Percentiles rank a stretch among this genome's conserved stretches.
phyloP scores from a whole-genome alignment of 179 eudicot genomes.

The Actinidia arguta region DNA sequence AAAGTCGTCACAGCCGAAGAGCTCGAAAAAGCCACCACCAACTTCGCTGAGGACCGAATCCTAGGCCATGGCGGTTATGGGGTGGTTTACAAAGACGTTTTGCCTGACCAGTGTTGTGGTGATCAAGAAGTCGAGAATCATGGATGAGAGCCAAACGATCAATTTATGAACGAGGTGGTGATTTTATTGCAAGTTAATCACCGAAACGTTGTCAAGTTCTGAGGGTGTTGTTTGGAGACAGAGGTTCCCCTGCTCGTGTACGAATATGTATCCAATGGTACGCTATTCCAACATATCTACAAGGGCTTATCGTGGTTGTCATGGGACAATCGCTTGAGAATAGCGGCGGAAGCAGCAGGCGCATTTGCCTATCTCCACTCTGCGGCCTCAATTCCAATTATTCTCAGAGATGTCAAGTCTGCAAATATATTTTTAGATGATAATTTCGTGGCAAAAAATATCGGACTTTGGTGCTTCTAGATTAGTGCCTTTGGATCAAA shows the following conservation, averaged over 20 bases:
- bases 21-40: constrained; percentile 40
- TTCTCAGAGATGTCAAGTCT: constrained; percentile 55
- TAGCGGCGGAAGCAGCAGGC: constrained; percentile 31
- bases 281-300: constrained; percentile 15
- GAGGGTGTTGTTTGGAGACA: constrained; percentile 22
- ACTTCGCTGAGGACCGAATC: constrained; percentile 38
- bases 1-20: constrained; percentile 35
- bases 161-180: constrained; percentile 25
- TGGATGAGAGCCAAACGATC: constrained; percentile 22
- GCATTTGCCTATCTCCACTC: constrained; percentile 38
- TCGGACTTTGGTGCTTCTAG: constrained; percentile 62
- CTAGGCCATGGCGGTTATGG: constrained; percentile 30
- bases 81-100: constrained; percentile 29
- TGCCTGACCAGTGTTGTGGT: constrained; percentile 2
- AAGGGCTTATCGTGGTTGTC: constrained; percentile 3
- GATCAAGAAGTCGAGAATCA: constrained; percentile 21
- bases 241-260: constrained; percentile 25
- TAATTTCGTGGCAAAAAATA: constrained; percentile 35
- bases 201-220: constrained; percentile 23
- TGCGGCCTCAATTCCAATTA: constrained; percentile 43
- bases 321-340: constrained; percentile 32
- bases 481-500: constrained; percentile 42
- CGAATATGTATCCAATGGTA: constrained; percentile 16
- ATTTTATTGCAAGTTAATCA: constrained; percentile 27
- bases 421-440: constrained; percentile 46